Conservation (phyloP, 129 eudicot genomes). For the Helianthus tuberosus region DNA sequence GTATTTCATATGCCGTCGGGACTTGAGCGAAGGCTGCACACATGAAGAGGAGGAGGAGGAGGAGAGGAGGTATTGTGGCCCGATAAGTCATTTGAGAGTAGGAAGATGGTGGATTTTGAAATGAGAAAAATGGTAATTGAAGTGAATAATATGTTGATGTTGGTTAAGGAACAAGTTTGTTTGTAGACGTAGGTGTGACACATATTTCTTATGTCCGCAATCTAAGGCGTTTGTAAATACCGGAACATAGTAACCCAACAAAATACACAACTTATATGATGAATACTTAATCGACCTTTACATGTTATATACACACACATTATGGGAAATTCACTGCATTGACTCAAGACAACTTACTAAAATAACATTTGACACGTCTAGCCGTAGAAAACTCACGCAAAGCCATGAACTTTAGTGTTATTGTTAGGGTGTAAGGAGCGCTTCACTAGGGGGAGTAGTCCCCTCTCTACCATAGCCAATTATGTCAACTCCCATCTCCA, state of each 20-base stretch:
- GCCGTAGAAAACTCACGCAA: too few species aligned
- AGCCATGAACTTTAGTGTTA: too few species aligned
- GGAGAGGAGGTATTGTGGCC: constrained; percentile 5
- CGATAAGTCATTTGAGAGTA: constrained; percentile 29
- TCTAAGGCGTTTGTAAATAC: background rate
- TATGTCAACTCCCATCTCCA: too few species aligned
- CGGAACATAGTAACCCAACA: background rate
- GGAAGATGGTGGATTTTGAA: background rate
- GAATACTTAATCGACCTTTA: too few species aligned
- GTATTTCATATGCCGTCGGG: constrained; percentile 12
- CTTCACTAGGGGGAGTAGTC: too few species aligned
- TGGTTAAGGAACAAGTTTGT: background rate
- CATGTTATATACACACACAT: too few species aligned
- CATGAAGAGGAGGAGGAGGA: constrained; percentile 2
- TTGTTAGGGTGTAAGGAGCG: too few species aligned
- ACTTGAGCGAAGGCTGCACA: background rate
- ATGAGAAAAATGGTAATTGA: background rate
- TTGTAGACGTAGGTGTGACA: constrained; percentile 4
- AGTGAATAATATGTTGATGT: background rate
- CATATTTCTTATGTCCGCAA: constrained; percentile 15
- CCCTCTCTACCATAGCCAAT: too few species aligned
- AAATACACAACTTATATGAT: background rate
- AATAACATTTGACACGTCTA: too few species aligned
- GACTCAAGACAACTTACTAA: too few species aligned
- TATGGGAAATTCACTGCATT: too few species aligned